These are phyloP conservation scores for Debaryomyces fabryi DNA, from an alignment of 1,139 yeast species.

Conservation along the genomic window DNA sequence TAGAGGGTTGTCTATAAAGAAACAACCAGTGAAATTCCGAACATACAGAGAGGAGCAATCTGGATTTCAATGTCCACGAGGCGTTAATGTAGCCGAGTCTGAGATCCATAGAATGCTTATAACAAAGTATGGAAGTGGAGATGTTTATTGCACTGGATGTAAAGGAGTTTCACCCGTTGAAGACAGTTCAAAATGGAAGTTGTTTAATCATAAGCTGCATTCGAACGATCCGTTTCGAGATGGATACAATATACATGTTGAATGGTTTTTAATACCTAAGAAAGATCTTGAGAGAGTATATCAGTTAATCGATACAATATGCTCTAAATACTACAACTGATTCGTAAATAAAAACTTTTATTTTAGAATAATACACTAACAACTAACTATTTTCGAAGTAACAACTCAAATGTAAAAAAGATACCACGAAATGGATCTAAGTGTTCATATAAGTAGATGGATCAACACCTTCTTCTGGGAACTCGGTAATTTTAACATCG, in stretches of 20 bases:
- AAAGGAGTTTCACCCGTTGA: conserved; percentile 3
- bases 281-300: conserved; percentile 40
- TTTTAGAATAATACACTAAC: conserved; percentile 5
- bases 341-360: conserved; percentile 6
- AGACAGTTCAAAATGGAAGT: conserved; percentile 12
- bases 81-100: conserved; percentile 41
- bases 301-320: conserved; percentile 37
- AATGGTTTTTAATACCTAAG: conserved; percentile 62
- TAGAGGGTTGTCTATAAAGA: conserved; percentile 11
- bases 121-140: conserved; percentile 45
- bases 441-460: conserved; percentile 98
- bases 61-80: conserved; percentile 36
- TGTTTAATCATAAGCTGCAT: neutral
- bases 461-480: conserved; percentile 98
- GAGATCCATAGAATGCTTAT: conserved; percentile 42
- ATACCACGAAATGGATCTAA: conserved; percentile 29
- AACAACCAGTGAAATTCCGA: neutral
- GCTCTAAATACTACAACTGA: conserved; percentile 15
- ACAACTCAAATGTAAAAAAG: neutral
- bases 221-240: conserved; percentile 6
- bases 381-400: conserved; percentile 3
- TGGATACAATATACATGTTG: conserved; percentile 48
- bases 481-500: conserved; percentile 91
- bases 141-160: conserved; percentile 46
- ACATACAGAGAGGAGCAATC: conserved; percentile 19